phyloP scores from a whole-genome alignment of 495 filamentous ascomycete species.

The Aspergillus campestris region DNA sequence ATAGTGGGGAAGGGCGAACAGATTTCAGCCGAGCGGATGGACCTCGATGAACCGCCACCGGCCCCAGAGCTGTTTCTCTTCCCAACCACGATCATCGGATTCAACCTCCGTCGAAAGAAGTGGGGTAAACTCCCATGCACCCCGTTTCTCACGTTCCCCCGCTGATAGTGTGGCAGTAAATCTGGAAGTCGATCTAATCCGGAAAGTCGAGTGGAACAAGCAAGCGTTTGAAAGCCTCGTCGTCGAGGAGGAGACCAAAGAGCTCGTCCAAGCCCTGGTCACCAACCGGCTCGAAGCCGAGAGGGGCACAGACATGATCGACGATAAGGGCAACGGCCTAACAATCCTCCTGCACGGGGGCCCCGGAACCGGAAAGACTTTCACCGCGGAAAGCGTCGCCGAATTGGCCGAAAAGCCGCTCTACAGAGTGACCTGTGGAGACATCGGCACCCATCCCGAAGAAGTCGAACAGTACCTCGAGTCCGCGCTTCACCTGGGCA shows the following conservation, averaged over 20 bases:
- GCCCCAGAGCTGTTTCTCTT: slow-evolving; percentile 13
- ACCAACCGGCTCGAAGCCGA: slow-evolving; percentile 16
- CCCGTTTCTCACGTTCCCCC: slow-evolving; percentile 23
- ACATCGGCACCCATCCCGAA: slow-evolving; percentile 29
- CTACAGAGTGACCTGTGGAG: slow-evolving; percentile 21
- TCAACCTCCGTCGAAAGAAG: slow-evolving; percentile 32
- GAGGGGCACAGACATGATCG: slow-evolving; percentile 24
- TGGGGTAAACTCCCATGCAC: slow-evolving; percentile 29
- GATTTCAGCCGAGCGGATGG: too few relatives aligned
- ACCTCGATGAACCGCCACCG: too few relatives aligned
- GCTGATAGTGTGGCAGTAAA: too few relatives aligned
- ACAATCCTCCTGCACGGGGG: slow-evolving; percentile 45
- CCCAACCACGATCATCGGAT: slow-evolving; percentile 21
- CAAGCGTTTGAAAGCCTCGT: slow-evolving; percentile 45
- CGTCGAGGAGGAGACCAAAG: slow-evolving; percentile 41
- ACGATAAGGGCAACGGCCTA: slow-evolving; percentile 34
- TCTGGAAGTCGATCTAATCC: too few relatives aligned
- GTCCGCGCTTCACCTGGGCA: slow-evolving; percentile 28
- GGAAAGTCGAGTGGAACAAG: slow-evolving; percentile 29
- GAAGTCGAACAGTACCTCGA: slow-evolving; percentile 37
- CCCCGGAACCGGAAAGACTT: slow-evolving; percentile 36
- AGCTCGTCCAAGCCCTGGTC: slow-evolving; percentile 45
- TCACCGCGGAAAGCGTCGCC: slow-evolving; percentile 28
- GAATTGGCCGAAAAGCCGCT: slow-evolving; percentile 18
- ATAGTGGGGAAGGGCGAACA: too few relatives aligned